These are phyloP conservation scores for Coriolopsis trogii DNA, from an alignment of 1,284 basidiomycete species.

Conservation along the genomic window DNA sequence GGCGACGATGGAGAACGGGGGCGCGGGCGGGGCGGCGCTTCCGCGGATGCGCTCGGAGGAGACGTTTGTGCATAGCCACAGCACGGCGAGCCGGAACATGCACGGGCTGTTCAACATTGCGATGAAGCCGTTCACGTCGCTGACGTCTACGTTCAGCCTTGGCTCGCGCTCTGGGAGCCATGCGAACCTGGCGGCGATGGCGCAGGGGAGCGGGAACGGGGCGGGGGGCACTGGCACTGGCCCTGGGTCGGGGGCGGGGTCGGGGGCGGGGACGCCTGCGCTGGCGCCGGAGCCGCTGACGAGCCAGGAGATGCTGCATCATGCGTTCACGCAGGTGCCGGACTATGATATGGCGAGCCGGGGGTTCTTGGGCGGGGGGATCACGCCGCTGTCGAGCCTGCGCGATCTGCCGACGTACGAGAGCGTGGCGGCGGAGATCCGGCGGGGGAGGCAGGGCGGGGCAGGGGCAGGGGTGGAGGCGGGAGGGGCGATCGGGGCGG, in stretches of 20 bases:
- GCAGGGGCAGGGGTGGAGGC: conserved; percentile 20
- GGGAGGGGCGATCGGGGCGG: conserved; percentile 16
- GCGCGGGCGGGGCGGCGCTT: too few relatives aligned
- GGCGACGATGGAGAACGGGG: not conserved
- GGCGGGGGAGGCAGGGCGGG: conserved; percentile 19
- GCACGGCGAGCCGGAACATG: conserved; percentile 51
- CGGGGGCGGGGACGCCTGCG: conserved; percentile 24
- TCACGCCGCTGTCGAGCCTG: conserved; percentile 79
- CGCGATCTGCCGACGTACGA: conserved; percentile 82
- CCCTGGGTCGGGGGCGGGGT: too few relatives aligned
- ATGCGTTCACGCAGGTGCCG: conserved; percentile 77
- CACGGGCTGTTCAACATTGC: conserved; percentile 58
- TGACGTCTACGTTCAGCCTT: conserved; percentile 38
- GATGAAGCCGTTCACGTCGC: conserved; percentile 63
- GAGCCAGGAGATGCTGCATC: conserved; percentile 50
- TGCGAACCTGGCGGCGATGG: conserved; percentile 32
- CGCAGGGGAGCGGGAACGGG: conserved; percentile 16
- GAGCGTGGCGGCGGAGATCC: conserved; percentile 42
- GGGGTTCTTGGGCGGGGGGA: conserved; percentile 84
- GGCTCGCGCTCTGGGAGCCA: conserved; percentile 40
- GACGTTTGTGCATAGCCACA: conserved; percentile 54
- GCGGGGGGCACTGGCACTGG: conserved; percentile 25
- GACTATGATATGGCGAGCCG: conserved; percentile 72
- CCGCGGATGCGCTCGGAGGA: conserved; percentile 27
- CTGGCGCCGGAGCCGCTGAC: conserved; percentile 33